Evolutionary conservation across 2,329 filamentous ascomycete species (phyloP), one percentile per base, ranked within the genome.

Genomic region (Diaporthe vaccinii): DNA sequence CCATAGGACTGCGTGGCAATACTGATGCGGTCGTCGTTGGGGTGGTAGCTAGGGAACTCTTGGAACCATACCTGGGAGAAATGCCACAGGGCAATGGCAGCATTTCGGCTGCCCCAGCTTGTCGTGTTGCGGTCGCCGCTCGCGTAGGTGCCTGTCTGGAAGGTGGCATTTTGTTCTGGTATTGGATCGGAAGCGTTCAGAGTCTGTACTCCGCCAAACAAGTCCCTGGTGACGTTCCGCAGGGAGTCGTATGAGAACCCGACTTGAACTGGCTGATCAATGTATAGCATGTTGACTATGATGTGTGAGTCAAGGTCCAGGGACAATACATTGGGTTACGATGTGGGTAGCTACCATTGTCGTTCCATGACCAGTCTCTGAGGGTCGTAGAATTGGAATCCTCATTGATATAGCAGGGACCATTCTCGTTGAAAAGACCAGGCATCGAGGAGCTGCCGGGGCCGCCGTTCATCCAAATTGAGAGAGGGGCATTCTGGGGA

Each of bases 361-460:
- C 90, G 77, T 88, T 89, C 89, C 89, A 92, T 2, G 89, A 89
- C 84, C 88, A 91, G 0, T 89, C 89, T 75, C 92, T 92, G 25
- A 84, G 75, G 22, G 79, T 80, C 0, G 85, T 87, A 10, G 81
- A 82, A 79, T 89, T 89, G 41, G 86, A 87, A 41, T 90, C 87
- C 55, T 83, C 81, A 51, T 88, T 87, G 36, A 92, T 84, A 20
- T 82, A 82, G 79, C 89, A 91, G 5, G 65, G 85, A 8, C 90
- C 90, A 84, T 84, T 82, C 88, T 89, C 73, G 81, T 84, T 80
- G 87, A 91, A 73, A 86, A 83, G 12, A 84, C 89, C 81, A 46
- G 88, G 82, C 86, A 91, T 88, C 41, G 87, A 89, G 76, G 87
- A 89, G 61, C 84, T 85, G n/a, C 90, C 90, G 4, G 90, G 90